A percentile compares a stretch with the other conserved stretches of the same genome.
These are phyloP conservation scores for Fusarium euwallaceae DNA, from an alignment of 2,329 filamentous ascomycete species.

Conservation along the genomic window DNA sequence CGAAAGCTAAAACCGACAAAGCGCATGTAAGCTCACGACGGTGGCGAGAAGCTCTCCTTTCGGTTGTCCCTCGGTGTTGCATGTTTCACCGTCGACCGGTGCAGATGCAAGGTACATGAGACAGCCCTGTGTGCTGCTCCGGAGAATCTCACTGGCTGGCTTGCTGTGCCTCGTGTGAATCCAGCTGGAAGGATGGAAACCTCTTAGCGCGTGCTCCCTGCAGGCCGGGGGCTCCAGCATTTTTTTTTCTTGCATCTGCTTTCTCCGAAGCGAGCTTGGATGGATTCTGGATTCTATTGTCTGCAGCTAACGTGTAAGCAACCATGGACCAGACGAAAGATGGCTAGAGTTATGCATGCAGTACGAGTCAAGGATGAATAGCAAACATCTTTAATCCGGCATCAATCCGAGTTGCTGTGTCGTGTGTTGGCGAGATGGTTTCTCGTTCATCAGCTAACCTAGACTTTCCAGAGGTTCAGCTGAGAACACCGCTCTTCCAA, in stretches of 20 bases:
- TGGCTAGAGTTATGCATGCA: not conserved
- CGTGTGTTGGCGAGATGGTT: not conserved
- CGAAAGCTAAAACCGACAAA: not conserved
- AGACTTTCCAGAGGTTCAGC: not conserved
- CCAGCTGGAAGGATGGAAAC: conserved; percentile 1
- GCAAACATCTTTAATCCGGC: not conserved
- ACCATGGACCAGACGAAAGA: not conserved
- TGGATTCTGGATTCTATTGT: not conserved
- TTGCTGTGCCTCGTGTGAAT: conserved; percentile 2
- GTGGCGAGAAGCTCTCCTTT: conserved; percentile 8
- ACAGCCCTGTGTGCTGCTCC: conserved; percentile 14
- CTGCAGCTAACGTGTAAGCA: not conserved
- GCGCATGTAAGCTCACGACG: not conserved
- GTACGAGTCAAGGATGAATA: not conserved
- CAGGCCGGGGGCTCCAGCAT: conserved; percentile 18
- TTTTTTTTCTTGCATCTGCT: not conserved
- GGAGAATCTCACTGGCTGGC: not conserved
- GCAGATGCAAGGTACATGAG: conserved; percentile 38
- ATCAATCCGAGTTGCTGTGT: not conserved
- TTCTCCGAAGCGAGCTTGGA: not conserved
- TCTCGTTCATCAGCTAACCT: not conserved
- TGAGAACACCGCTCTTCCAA: not conserved
- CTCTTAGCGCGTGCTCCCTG: conserved; percentile 11
- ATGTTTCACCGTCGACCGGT: conserved; percentile 29
- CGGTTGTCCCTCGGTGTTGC: conserved; percentile 20